phyloP scores from a whole-genome alignment of 2,329 filamentous ascomycete genomes.

The Apiospora malaysiana region DNA sequence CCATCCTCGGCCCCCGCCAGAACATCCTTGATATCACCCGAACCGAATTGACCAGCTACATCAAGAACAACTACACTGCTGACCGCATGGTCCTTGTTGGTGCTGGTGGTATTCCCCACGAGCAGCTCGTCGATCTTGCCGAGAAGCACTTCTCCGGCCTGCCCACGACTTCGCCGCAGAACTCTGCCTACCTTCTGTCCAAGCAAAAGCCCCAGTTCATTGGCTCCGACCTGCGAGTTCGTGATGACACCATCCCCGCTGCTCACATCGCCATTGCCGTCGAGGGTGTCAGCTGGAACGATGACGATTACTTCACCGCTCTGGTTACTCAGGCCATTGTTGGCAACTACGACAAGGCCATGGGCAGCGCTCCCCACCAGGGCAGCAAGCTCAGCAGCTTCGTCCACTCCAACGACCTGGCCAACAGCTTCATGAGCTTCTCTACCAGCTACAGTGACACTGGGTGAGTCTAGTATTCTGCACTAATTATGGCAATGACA shows the following conservation, averaged over 20 bases:
- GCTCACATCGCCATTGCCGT: slow-evolving; percentile 98
- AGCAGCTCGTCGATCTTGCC: slow-evolving; percentile 91
- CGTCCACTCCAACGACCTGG: slow-evolving; percentile 91
- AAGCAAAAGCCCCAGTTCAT: slow-evolving; percentile 95
- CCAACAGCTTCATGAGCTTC: slow-evolving; percentile 99
- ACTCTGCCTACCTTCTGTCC: slow-evolving; percentile 75
- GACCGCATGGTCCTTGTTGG: slow-evolving; percentile 99
- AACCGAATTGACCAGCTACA: slow-evolving; percentile 91
- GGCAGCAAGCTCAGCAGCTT: slow-evolving; percentile 97
- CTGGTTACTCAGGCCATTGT: slow-evolving; percentile 98
- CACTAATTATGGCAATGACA: not conserved
- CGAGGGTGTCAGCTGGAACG: slow-evolving; percentile 99
- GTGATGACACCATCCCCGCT: slow-evolving; percentile 94
- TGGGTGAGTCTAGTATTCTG: slow-evolving; percentile 67
- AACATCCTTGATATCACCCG: slow-evolving; percentile 97
- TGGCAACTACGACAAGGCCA: slow-evolving; percentile 98
- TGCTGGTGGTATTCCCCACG: slow-evolving; percentile 90
- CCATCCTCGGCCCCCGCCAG: slow-evolving; percentile 95
- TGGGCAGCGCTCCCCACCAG: slow-evolving; percentile 96
- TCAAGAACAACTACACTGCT: slow-evolving; percentile 99
- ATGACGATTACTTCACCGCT: slow-evolving; percentile 98
- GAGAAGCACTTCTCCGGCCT: slow-evolving; percentile 92
- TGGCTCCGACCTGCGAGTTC: slow-evolving; percentile 92
- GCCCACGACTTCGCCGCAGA: slow-evolving; percentile 76
- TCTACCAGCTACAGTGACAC: slow-evolving; percentile 99